Base-by-base conservation (phyloP, 2,329 filamentous ascomycete species). In the Botryotinia calthae region DNA sequence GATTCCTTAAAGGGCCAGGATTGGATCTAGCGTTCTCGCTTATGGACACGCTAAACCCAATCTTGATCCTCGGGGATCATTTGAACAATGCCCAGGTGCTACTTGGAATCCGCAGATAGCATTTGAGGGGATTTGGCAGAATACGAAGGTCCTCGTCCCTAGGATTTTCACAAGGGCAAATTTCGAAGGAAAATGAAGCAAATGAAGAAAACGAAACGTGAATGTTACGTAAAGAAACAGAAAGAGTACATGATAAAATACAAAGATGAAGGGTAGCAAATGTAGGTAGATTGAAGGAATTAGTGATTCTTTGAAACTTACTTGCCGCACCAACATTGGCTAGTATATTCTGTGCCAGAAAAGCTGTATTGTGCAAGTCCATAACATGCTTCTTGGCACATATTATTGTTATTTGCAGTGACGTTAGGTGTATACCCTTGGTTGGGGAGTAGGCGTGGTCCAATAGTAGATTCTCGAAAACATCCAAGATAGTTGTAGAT, bases 321-420 rank as follows among this genome's bases (percentile, higher is more conserved):
- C 51, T 79, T 79, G 31, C 81, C 80, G 74, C 80, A 81, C 75
- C 77, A 81, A 61, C 80, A 81, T 73, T 80, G 75, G 40, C 75
- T 48, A 63, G 37, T 66, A 34, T 74, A 71, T 58, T 84, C 81
- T 1, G 82, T 75, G 7, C 82, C 82, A 18, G 79, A 78, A 62
- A 79, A 81, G 1, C 62, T 72, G 28, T 78, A 81, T 28, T 76
- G 71, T 20, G 73, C 74, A 44, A 69, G 63, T 4, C 76, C 76
- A 40, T 74, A 75, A 28, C 79, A 82, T 37, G 78, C 73, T 89
- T 63, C 68, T 48, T 80, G 78, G 71, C 81, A 82, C 37, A 77
- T 74, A 16, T 64, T 63, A 31, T 76, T 77, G 31, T 28, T 37
- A 37, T 75, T 78, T 54, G 79, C 81, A 12, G 74, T 79, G 42